Evolutionary conservation across 371 early-diverging fungal species (phyloP), one percentile per base, ranked within the genome.

Genomic region (Mucor racemosus): DNA sequence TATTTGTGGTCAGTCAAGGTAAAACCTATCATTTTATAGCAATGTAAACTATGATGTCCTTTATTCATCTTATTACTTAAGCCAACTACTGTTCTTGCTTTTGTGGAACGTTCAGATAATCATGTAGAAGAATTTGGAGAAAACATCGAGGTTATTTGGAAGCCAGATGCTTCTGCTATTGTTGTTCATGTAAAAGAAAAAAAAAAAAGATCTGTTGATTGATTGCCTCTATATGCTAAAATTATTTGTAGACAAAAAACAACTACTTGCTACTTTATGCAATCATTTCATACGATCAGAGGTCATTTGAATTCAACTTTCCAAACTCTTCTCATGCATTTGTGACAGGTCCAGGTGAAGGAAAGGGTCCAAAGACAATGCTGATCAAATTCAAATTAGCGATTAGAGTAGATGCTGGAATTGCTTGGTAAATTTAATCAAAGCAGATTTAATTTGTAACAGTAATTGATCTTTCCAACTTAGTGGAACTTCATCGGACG

Each of bases 1-100:
- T 76, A 76, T 59, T 63, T 84, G 55, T 84, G 84, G 84, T 81
- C 81, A 35, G 75, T 79, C 53, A 84, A 81, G 81, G 84, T 84
- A 81, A 31, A 17, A 15, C 33, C 1, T 14, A n/a, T 14, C 55
- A 26, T 35, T 15, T 7, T 9, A 5, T 9, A 55, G n/a, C 34
- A 55, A 26, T 3, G 26, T 26, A 14, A 15, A 9, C n/a, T 34
- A 44, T 21, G 7, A 19, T 60, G 10, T 15, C 56, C 6, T 7
- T 5, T 56, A 17, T 38, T 56, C 41, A 26, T 7, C 10, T 36
- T 40, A 7, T 44, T 26, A 14, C 14, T 31, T 21, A 57, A 84
- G 84, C 84, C 84, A 38, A 73, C 70, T 33, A 74, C 77, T 7
- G 65, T 81, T 10, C 67, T 84, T 39, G 76, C 84, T 17, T 77